Base-by-base conservation (phyloP, 2,329 filamentous ascomycete genomes). In the Xylariaceae sp. region DNA sequence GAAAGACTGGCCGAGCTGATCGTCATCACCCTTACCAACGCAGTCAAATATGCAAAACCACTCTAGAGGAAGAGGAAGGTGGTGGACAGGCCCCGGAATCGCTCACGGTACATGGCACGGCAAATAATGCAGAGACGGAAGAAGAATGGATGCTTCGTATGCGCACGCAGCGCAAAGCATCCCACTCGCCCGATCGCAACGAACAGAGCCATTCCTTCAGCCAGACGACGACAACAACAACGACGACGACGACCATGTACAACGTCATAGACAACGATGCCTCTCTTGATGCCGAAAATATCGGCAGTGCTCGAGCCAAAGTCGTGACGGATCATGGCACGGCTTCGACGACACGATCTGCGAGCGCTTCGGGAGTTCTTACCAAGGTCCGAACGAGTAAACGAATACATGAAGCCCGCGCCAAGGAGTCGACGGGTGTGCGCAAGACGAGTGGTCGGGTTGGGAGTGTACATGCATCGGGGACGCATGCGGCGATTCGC, bases 141-240 rank as follows among this genome's bases (percentile, higher is more conserved):
- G 90, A 96, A 69, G 91, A 96, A 72, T 83, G 85, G 68, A 88
- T 92, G 69, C 76, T 96, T 51, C 88, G 91, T 53, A 85, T 90
- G 80, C 83, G 83, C 64, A 83, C 84, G 59, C 84, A 80, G 68
- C 87, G 82, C 67, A 89, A 87, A 76, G 77, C 77, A 45, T 88
- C 82, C 17, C 83, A 82, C 65, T 88, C 82, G 57, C 89, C 81
- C 39, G 82, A 77, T 60, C 81, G 78, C 67, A 81, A 73, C 53
- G 84, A 86, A 59, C 88, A 86, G 76, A 76, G 80, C 57, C 82
- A 90, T 52, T 89, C 90, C 0, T 82, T 89, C 58, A 92, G 88
- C 73, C 89, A 91, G 73, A 87, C 85, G 3, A 87, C 85, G 3
- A 87, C 86, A 2, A 89, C 87, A 2, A 87, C 85, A 3, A 87